phyloP scores from a whole-genome alignment of 2,329 filamentous ascomycete species.

The Emmonsiellopsis sp. region DNA sequence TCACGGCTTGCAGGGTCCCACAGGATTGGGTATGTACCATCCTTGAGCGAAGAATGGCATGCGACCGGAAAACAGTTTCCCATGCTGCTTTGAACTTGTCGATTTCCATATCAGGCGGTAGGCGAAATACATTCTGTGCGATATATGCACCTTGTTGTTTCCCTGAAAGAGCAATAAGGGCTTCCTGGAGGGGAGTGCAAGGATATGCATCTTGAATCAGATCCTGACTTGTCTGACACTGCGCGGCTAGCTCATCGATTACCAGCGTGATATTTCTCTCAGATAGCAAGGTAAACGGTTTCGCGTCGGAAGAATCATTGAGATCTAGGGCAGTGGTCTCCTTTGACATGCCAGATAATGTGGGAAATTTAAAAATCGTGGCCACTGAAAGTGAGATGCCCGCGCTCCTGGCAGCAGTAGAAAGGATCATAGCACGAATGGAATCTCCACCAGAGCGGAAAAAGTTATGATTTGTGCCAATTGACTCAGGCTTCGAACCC shows the following conservation, averaged over 20 bases:
- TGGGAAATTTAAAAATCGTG: slow-evolving; percentile 11
- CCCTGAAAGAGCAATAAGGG: slow-evolving; percentile 30
- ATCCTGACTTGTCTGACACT: slow-evolving; percentile 13
- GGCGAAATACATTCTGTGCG: slow-evolving; percentile 26
- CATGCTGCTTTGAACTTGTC: slow-evolving; percentile 30
- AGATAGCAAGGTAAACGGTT: slow-evolving; percentile 8
- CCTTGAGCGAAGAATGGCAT: slow-evolving; percentile 35
- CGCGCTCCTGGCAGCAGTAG: not conserved
- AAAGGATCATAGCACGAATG: slow-evolving; percentile 4
- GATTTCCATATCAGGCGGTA: slow-evolving; percentile 23
- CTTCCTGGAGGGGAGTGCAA: slow-evolving; percentile 35
- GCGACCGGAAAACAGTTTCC: slow-evolving; percentile 24
- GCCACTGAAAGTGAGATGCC: slow-evolving; percentile 1
- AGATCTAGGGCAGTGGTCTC: slow-evolving; percentile 28
- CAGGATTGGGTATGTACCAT: slow-evolving; percentile 19
- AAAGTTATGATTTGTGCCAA: slow-evolving; percentile 17
- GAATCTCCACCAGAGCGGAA: slow-evolving; percentile 20
- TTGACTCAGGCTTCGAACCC: slow-evolving; percentile 7
- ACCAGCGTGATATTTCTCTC: not conserved
- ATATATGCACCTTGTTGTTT: slow-evolving; percentile 33
- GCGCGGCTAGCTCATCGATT: slow-evolving; percentile 11
- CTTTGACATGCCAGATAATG: slow-evolving; percentile 39
- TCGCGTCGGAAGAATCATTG: not conserved
- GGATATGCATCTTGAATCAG: slow-evolving; percentile 32
- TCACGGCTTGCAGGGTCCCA: slow-evolving; percentile 22